Conservation (phyloP, 495 filamentous ascomycete genomes). For the Trichoderma asperelloides region DNA sequence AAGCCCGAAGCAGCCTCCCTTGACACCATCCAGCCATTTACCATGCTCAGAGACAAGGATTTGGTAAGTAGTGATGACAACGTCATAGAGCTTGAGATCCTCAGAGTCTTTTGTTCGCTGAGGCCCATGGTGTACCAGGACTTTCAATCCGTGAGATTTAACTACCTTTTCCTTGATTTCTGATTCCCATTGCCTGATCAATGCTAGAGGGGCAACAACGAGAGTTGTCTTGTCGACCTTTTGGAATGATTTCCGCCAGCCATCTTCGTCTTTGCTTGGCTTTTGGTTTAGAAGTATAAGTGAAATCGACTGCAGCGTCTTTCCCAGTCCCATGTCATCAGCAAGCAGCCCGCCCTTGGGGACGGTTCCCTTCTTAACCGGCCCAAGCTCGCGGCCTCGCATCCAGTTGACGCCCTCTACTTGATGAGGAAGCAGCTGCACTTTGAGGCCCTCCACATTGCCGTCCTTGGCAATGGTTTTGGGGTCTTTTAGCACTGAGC, state of each 20-base stretch:
- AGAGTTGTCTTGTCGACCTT: conserved; percentile 69
- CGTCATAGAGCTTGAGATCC: conserved; percentile 75
- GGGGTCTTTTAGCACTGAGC: not conserved
- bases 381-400: conserved; percentile 76
- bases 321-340: conserved; percentile 81
- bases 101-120: conserved; percentile 67
- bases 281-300: conserved; percentile 77
- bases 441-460: conserved; percentile 62
- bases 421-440: conserved; percentile 85
- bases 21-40: conserved; percentile 41
- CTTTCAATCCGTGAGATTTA: conserved; percentile 56
- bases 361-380: conserved; percentile 63
- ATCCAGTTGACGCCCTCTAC: conserved; percentile 90
- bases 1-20: conserved; percentile 78
- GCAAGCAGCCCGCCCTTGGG: conserved; percentile 83
- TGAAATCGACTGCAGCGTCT: conserved; percentile 74
- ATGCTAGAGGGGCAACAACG: conserved; percentile 86
- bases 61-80: conserved; percentile 96
- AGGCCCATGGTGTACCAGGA: conserved; percentile 84
- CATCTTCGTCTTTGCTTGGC: conserved; percentile 41
- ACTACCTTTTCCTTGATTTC: conserved; percentile 77
- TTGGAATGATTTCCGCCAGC: conserved; percentile 50
- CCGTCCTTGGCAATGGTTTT: conserved; percentile 19
- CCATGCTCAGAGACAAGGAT: conserved; percentile 84
- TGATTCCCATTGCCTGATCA: conserved; percentile 95